Percentiles rank a stretch among this genome's conserved stretches.
These are phyloP conservation scores for Acanthamoeba sp. DNA, from an alignment of 208 protist species.

Conservation along the genomic window DNA sequence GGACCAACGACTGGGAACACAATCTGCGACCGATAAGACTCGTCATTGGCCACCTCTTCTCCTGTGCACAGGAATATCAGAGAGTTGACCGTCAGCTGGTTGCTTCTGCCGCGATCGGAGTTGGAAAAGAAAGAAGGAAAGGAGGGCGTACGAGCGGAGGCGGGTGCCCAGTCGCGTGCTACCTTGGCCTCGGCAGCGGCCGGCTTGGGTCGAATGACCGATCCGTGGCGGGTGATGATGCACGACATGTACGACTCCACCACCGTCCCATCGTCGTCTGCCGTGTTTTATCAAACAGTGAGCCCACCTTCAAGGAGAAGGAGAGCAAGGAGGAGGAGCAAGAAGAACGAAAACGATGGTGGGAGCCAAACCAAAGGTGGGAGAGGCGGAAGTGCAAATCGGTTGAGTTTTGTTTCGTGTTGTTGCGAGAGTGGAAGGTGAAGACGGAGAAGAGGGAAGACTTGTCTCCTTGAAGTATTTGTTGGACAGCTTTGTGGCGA, in stretches of 20 bases:
- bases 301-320: too few species aligned
- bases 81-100: background rate
- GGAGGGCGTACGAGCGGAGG: background rate
- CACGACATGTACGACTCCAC: conserved; percentile 30
- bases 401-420: background rate
- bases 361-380: background rate
- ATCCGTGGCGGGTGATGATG: conserved; percentile 18
- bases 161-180: background rate
- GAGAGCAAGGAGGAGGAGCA: background rate
- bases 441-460: background rate
- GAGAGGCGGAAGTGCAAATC: background rate
- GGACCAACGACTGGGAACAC: conserved; percentile 1
- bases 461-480: background rate
- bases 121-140: background rate
- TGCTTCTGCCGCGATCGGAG: background rate
- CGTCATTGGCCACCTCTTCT: background rate
- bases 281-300: too few species aligned
- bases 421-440: background rate
- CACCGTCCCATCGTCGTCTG: background rate
- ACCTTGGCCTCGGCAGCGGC: background rate
- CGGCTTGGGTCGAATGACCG: background rate
- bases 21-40: conserved; percentile 25
- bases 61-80: background rate
- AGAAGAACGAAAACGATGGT: background rate
- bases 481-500: background rate